Evolutionary conservation across 108 stramenopile genomes (phyloP).

Genomic region (Discostella stelligeroides): DNA sequence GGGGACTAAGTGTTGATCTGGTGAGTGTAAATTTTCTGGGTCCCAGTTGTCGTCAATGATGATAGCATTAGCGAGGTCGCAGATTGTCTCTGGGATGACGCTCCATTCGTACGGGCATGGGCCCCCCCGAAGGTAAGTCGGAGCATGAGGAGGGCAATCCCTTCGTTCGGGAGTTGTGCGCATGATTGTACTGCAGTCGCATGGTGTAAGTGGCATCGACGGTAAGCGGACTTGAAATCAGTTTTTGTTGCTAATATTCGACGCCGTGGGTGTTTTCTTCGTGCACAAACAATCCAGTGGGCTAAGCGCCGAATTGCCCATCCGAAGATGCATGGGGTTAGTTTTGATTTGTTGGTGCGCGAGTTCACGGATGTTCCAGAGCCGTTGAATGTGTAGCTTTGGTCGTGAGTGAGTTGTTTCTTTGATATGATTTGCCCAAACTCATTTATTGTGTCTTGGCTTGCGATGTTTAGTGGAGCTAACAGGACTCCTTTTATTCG

Average conservation of each 20-base stretch:
- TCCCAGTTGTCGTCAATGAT: slow-evolving; percentile 22
- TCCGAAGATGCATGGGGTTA: slow-evolving; percentile 16
- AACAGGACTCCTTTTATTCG: background rate
- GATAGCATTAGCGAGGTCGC: slow-evolving; percentile 20
- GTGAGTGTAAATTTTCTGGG: slow-evolving; percentile 1
- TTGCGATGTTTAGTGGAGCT: slow-evolving; percentile 15
- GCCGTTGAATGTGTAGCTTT: slow-evolving; percentile 12
- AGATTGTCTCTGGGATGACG: too few species aligned
- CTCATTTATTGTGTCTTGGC: slow-evolving; percentile 17
- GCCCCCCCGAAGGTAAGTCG: slow-evolving; percentile 31
- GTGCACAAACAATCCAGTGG: slow-evolving; percentile 14
- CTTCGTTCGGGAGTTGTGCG: slow-evolving; percentile 13
- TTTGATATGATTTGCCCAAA: slow-evolving; percentile 5
- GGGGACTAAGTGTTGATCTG: background rate
- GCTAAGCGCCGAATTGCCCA: background rate
- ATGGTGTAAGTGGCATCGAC: slow-evolving; percentile 13
- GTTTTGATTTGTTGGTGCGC: background rate
- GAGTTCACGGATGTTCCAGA: slow-evolving; percentile 17
- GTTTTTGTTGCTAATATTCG: slow-evolving; percentile 3
- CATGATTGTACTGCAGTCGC: slow-evolving; percentile 21
- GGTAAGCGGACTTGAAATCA: slow-evolving; percentile 21
- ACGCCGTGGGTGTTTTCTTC: too few species aligned
- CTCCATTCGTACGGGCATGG: slow-evolving; percentile 29
- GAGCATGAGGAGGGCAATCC: slow-evolving; percentile 4
- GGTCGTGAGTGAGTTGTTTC: slow-evolving; percentile 25